Base-by-base conservation (phyloP, 2,329 filamentous ascomycete genomes). In the Diaporthe helianthi region DNA sequence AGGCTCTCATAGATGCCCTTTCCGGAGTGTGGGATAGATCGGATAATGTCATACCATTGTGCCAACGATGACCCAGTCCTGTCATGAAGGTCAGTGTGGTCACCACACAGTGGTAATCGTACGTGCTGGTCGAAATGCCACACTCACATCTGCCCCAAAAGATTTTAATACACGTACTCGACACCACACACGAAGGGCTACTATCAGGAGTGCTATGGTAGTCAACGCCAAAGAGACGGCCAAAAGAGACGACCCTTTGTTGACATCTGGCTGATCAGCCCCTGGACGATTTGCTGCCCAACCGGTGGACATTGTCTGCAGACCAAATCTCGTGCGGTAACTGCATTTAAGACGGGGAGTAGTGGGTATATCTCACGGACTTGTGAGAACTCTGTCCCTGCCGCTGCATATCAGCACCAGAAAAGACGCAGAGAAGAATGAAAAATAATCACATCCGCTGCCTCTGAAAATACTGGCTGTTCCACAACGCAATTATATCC, bases 141-240 rank as follows among this genome's bases (percentile, higher is more conserved):
- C 52, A 54, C 52, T 54, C 12, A 54, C 52, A 54, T 54, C 52
- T 54, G 52, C 52, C 12, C 52, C 52, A 22, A 54, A 54, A 4
- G 52, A 54, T 36, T 54, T 54, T 19, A 54, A 31, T 36, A 22
- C 1, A 12, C 31, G 17, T 9, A 22, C 19, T 54, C 29, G 52
- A 7, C 52, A 54, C 52, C 52, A 54, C 9, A 54, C 29, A 36
- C 52, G 52, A 19, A 54, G 29, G 36, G 19, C n/a, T 8, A 54
- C 52, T 36, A 54, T 13, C 0, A 54, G 29, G 15, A 36, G 15
- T 54, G 52, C 52, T 22, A 54, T 54, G 52, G 13, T 3, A 22
- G 52, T 54, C 52, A 54, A 36, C 4, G 52, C 7, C 29, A 54
- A 17, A 22, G 17, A 54, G 4, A 54, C 52, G n/a, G 52, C 29